These are phyloP conservation scores for Podaxis mareebaensis DNA, from an alignment of 768 basidiomycete genomes.

Conservation along the genomic window DNA sequence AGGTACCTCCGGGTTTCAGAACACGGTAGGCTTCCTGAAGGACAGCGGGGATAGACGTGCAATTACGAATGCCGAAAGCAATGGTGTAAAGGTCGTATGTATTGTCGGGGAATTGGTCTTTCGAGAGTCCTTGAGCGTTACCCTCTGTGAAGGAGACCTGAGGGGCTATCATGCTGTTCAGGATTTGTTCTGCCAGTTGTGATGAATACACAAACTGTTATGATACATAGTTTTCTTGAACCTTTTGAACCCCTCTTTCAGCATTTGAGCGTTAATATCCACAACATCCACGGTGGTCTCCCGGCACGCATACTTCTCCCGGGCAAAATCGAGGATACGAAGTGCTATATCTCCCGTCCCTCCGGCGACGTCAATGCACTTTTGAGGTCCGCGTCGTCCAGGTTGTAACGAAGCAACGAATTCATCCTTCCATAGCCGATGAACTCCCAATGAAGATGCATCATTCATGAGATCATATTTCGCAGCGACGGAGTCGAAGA, in stretches of 20 bases:
- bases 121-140: conserved; percentile 82
- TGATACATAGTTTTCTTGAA: conserved; percentile 99
- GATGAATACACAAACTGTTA: conserved; percentile 63
- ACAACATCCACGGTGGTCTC: conserved; percentile 88
- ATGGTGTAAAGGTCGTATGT: conserved; percentile 97
- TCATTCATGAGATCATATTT: conserved; percentile 99
- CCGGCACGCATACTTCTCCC: conserved; percentile 86
- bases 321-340: conserved; percentile 86
- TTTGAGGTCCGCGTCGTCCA: conserved; percentile 69
- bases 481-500: conserved; percentile 95
- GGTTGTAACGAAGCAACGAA: conserved; percentile 78
- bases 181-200: neutral
- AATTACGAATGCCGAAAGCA: conserved; percentile 97
- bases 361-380: conserved; percentile 94
- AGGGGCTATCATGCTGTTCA: conserved; percentile 56
- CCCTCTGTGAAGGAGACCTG: conserved; percentile 92
- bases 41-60: conserved; percentile 88
- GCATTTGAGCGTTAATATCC: conserved; percentile 95
- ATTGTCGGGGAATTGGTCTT: conserved; percentile 70
- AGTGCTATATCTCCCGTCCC: conserved; percentile 98
- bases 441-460: conserved; percentile 95
- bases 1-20: conserved; percentile 93
- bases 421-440: conserved; percentile 95
- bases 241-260: conserved; percentile 84
- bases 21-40: conserved; percentile 90